phyloP scores from a whole-genome alignment of 2,329 filamentous ascomycete species.

The Cercospora citrullina region DNA sequence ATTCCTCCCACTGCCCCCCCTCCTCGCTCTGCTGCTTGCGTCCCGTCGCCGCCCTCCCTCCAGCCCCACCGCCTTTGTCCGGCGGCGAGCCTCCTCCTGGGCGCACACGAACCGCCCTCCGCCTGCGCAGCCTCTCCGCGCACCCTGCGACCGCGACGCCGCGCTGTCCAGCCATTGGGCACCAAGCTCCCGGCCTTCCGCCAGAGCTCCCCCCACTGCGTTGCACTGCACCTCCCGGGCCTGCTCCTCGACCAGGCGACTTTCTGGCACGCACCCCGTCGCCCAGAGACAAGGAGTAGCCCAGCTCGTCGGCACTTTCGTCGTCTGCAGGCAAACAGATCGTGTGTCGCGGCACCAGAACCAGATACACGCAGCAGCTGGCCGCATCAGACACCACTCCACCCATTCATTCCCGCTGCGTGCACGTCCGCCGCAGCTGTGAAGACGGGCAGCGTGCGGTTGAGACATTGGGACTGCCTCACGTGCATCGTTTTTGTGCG shows the following conservation, averaged over 20 bases:
- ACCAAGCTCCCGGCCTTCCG: constrained; percentile 5
- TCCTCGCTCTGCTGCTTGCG: not conserved
- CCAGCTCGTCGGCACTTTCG: not conserved
- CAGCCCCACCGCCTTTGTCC: not conserved
- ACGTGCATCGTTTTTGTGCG: constrained; percentile 4
- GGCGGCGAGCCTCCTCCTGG: not conserved
- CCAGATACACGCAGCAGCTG: not conserved
- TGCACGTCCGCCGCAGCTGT: not conserved
- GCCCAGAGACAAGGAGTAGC: not conserved
- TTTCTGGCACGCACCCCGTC: not conserved
- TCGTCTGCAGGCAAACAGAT: not conserved
- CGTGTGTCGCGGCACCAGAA: not conserved
- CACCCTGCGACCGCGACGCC: not conserved
- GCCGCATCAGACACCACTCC: not conserved
- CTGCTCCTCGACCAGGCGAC: not conserved
- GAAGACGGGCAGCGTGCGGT: not conserved
- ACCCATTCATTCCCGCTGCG: not conserved
- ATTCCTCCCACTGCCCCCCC: constrained; percentile 4
- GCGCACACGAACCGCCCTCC: constrained; percentile 2
- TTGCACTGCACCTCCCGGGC: constrained; percentile 6
- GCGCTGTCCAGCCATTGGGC: constrained; percentile 13
- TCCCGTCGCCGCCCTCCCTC: not conserved
- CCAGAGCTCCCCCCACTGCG: constrained; percentile 8
- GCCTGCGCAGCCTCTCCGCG: constrained; percentile 3
- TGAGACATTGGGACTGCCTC: not conserved